Conservation (phyloP, 2,329 filamentous ascomycete species). For the Polytolypa hystricis region DNA sequence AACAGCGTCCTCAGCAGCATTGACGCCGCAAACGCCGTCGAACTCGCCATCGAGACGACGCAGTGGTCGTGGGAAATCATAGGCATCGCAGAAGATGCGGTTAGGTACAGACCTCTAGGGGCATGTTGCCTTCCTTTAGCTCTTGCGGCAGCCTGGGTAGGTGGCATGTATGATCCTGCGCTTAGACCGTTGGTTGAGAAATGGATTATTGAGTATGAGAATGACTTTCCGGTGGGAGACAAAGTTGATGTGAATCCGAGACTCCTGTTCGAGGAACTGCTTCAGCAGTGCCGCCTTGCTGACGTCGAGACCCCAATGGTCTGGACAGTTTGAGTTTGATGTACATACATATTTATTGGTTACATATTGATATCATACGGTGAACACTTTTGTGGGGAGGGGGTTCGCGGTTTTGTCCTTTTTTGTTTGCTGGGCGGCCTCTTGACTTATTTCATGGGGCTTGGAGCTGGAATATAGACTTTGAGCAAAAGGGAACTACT, state of each 20-base stretch:
- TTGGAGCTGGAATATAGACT: too few species aligned
- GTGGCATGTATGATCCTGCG: slow-evolving; percentile 13
- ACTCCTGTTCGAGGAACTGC: too few species aligned
- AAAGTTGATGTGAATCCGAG: too few species aligned
- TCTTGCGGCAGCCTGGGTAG: slow-evolving; percentile 18
- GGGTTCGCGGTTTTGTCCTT: too few species aligned
- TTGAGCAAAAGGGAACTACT: too few species aligned
- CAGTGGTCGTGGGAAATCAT: slow-evolving; percentile 19
- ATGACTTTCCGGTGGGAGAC: slow-evolving; percentile 16
- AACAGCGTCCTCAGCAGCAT: slow-evolving; percentile 24
- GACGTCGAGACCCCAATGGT: background rate
- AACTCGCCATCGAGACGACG: slow-evolving; percentile 13
- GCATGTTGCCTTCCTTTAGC: slow-evolving; percentile 21
- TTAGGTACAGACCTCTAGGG: slow-evolving; percentile 23
- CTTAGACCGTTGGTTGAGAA: slow-evolving; percentile 12
- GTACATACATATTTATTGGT: slow-evolving; percentile 1
- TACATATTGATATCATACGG: too few species aligned
- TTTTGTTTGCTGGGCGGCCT: too few species aligned
- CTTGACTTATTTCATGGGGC: too few species aligned
- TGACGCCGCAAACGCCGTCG: slow-evolving; percentile 13
- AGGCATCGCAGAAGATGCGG: slow-evolving; percentile 16
- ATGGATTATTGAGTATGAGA: slow-evolving; percentile 16
- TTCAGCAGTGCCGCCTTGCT: too few species aligned
- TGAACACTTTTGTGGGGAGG: too few species aligned
- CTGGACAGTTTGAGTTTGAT: too few species aligned